A percentile compares a stretch with the other conserved stretches of the same genome.
Evolutionary conservation across 768 basidiomycete species (phyloP).

Genomic region (Psilocybe subaeruginosa): DNA sequence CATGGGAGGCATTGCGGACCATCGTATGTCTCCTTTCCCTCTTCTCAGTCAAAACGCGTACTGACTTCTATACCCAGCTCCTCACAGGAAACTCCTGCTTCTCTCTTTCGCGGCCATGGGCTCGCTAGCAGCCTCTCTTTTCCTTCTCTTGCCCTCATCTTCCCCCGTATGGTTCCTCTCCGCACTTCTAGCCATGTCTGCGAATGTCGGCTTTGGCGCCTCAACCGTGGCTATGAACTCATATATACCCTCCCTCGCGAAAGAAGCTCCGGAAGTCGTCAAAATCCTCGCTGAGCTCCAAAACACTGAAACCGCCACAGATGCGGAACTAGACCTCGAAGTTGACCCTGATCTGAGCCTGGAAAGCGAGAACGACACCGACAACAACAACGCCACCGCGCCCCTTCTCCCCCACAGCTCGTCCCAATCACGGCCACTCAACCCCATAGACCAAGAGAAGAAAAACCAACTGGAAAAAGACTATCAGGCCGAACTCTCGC

Average conservation of each 20-base stretch:
- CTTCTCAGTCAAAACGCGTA: background rate
- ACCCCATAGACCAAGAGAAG: background rate
- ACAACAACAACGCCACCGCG: background rate
- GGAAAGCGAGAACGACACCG: background rate
- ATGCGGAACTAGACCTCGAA: constrained; percentile 4
- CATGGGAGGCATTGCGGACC: constrained; percentile 90
- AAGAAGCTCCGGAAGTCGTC: constrained; percentile 62
- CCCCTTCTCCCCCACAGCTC: background rate
- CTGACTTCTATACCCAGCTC: constrained; percentile 33
- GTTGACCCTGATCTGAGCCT: background rate
- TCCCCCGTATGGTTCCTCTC: constrained; percentile 72
- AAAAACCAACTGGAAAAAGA: background rate
- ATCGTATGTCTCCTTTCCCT: constrained; percentile 56
- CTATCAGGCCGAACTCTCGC: constrained; percentile 63
- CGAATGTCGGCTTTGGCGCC: constrained; percentile 87
- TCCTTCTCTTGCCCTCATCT: constrained; percentile 74
- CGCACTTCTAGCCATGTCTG: constrained; percentile 70
- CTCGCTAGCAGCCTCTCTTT: constrained; percentile 64
- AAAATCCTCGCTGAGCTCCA: constrained; percentile 35
- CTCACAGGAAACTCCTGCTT: constrained; percentile 79
- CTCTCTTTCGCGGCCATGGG: constrained; percentile 76
- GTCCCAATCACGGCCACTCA: background rate
- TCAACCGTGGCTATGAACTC: constrained; percentile 90
- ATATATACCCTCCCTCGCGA: constrained; percentile 78
- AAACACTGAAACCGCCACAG: constrained; percentile 6